These are phyloP conservation scores for Thalassiosira oceanica DNA, from an alignment of 352 stramenopile genomes.

Conservation along the genomic window DNA sequence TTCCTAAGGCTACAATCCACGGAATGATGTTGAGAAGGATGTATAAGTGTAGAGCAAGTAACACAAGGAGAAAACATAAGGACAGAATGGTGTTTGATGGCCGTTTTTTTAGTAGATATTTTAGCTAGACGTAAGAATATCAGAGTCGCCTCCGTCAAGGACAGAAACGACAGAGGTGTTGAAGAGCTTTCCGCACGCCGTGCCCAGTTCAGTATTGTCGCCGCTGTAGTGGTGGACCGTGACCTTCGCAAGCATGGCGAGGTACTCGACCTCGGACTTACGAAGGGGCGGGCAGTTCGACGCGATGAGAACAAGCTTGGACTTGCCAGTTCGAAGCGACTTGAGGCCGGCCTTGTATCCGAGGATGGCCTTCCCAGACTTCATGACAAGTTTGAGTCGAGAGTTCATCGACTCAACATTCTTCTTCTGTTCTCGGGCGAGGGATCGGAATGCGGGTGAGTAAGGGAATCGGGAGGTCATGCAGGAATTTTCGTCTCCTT, in stretches of 20 bases:
- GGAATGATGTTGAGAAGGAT: no score
- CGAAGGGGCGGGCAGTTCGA: slow-evolving; percentile 97
- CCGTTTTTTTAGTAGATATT: no score
- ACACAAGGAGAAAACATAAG: no score
- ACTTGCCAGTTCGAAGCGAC: slow-evolving; percentile 91
- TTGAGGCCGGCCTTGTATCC: slow-evolving; percentile 99
- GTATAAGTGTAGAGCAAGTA: no score
- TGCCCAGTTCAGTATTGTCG: slow-evolving; percentile 98
- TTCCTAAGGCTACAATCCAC: no score
- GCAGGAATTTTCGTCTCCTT: no score
- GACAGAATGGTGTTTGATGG: no score
- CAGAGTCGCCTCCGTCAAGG: slow-evolving; percentile 96
- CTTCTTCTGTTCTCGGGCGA: slow-evolving; percentile 95
- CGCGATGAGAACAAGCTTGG: slow-evolving; percentile 97
- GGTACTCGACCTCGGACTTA: slow-evolving; percentile 99
- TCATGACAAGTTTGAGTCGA: slow-evolving; percentile 98
- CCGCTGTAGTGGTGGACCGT: slow-evolving; percentile 97
- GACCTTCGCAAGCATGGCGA: slow-evolving; percentile 99
- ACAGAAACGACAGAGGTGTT: slow-evolving; percentile 95
- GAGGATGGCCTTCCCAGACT: slow-evolving; percentile 97
- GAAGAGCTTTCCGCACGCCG: slow-evolving; percentile 99
- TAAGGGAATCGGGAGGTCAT: no score
- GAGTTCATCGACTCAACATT: slow-evolving; percentile 98
- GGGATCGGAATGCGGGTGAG: no score
- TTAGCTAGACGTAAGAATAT: no score